phyloP scores from a whole-genome alignment of 2,329 filamentous ascomycete genomes.

The Sarocladium oryzae region DNA sequence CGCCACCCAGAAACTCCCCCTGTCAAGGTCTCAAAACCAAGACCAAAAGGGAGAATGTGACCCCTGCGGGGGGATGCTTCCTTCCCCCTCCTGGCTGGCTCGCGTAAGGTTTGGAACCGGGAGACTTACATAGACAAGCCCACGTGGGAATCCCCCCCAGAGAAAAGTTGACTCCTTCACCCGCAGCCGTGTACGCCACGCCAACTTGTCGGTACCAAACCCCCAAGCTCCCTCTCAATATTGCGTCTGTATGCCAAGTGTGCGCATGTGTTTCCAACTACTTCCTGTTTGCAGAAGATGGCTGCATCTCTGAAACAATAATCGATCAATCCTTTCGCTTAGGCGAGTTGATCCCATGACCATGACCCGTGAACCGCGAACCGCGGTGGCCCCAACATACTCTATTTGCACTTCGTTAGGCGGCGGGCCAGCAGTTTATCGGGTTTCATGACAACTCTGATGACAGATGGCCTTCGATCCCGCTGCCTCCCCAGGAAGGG shows the following conservation, averaged over 20 bases:
- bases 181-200: no score
- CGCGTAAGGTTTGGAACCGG: neutral
- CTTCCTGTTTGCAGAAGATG: neutral
- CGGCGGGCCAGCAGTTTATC: no score
- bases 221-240: no score
- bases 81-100: neutral
- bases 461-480: no score
- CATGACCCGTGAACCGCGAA: no score
- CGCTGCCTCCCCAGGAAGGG: no score
- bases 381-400: no score
- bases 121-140: neutral
- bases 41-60: neutral
- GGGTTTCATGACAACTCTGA: no score
- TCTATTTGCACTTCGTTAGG: no score
- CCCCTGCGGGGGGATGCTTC: neutral
- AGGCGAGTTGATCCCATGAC: neutral
- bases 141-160: constrained; percentile 4
- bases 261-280: no score
- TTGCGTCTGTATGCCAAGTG: no score
- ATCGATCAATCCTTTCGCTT: neutral
- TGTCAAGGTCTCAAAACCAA: neutral
- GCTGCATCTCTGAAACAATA: constrained; percentile 2
- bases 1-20: neutral
- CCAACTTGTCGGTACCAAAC: neutral
- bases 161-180: no score